Base-by-base conservation (phyloP, 192 early-diverging fungal species). In the Linnemannia elongata region DNA sequence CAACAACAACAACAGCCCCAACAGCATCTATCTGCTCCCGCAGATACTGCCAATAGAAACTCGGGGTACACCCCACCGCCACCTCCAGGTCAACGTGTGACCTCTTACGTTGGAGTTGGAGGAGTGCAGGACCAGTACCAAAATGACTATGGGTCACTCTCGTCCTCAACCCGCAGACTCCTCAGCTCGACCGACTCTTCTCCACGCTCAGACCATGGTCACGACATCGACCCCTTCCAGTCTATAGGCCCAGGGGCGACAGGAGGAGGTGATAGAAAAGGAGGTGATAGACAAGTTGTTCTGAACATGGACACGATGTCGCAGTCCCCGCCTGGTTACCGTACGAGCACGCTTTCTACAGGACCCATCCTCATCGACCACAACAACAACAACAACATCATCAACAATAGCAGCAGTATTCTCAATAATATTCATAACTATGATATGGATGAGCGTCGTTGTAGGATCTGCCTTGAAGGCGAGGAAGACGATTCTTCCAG, bases 381-480 rank as follows among this genome's bases (percentile, higher is more conserved):
- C 70, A 42, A 72, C 70, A 22, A 20, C 36, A 38, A 42, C 70
- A 38, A 22, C 20, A 41, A 42, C 70, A 38, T 6, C 20, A 41
- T 15, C 33, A 69, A 69, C 33, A 38, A 41, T 24, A 70, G 69
- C 4, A 36, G 69, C n/a, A 45, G 24, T 35, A 27, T 30, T 41
- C 30, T 27, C n/a, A 45, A 24, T 45, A 33, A 54, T 27, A 24
- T 6, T 10, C 20, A 41, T 33, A 17, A n/a, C 8, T 63, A 6
- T 7, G 39, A 76, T 44, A 24, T 55, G 7, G 75, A 73, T 33
- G 84, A 86, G 41, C 74, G 75, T 6, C 74, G 70, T n/a, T 86
- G 84, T 52, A 79, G 84, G 17, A 86, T 86, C 78, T 86, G 84
- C 45, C 63, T 86, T n/a, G 84, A 86, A 18, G 73, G 77, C 13